These are phyloP conservation scores for Ceratocystis huliohia DNA, from an alignment of 2,329 filamentous ascomycete species.

Conservation along the genomic window DNA sequence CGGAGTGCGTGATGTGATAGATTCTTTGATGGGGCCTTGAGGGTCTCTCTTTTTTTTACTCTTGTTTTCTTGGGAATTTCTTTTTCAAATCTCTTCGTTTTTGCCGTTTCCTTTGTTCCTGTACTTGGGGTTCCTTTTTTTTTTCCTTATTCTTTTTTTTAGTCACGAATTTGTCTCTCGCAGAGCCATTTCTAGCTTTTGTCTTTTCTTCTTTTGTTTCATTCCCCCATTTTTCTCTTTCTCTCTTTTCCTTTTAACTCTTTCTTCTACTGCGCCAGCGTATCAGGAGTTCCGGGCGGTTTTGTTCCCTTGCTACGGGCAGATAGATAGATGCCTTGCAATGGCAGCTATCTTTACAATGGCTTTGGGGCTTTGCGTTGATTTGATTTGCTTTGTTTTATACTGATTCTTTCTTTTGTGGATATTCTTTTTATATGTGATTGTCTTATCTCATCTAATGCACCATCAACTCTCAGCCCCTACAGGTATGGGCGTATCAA, in stretches of 20 bases:
- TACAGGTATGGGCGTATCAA: too few relatives aligned
- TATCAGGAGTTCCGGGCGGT: neutral
- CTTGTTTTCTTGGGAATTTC: neutral
- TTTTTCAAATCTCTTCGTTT: neutral
- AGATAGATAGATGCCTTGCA: neutral
- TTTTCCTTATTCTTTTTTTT: neutral
- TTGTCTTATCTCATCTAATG: neutral
- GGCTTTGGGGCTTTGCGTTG: neutral
- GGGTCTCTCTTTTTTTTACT: slow-evolving; percentile 3
- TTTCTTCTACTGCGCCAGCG: neutral
- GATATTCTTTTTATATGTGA: neutral
- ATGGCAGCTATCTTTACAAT: neutral
- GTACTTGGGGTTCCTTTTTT: neutral
- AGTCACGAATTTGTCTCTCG: too few relatives aligned
- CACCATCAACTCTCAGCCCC: neutral
- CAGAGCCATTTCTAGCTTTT: too few relatives aligned
- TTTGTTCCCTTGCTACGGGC: neutral
- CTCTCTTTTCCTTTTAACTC: neutral
- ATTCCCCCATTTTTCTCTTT: neutral
- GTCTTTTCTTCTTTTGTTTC: too few relatives aligned
- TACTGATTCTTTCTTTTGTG: neutral
- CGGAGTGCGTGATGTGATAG: slow-evolving; percentile 26
- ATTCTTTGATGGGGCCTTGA: slow-evolving; percentile 40
- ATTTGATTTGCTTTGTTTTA: neutral
- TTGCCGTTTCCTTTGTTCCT: neutral